Conservation (phyloP, 805 yeast species). For the Barnettozyma wickerhamii region DNA sequence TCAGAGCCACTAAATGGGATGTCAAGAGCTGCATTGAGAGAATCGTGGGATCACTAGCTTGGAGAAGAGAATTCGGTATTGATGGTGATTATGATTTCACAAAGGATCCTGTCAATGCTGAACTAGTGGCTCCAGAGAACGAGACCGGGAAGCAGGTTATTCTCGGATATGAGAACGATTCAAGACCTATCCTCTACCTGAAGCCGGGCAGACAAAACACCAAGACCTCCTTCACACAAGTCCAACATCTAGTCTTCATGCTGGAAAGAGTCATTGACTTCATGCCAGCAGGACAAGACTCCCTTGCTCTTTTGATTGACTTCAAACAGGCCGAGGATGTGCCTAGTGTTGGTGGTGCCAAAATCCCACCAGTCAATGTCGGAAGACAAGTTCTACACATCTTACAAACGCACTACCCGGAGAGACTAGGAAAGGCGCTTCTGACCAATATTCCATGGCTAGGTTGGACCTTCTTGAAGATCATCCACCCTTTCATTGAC, state of each 20-base stretch:
- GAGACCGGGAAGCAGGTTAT: slow-evolving; percentile 91
- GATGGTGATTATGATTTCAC: slow-evolving; percentile 31
- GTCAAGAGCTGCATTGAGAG: slow-evolving; percentile 66
- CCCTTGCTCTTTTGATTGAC: slow-evolving; percentile 86
- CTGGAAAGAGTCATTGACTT: slow-evolving; percentile 87
- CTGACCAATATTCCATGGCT: slow-evolving; percentile 91
- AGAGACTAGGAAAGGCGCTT: slow-evolving; percentile 88
- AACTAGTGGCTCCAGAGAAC: slow-evolving; percentile 59
- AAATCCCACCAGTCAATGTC: slow-evolving; percentile 81
- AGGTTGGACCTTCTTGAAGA: slow-evolving; percentile 87
- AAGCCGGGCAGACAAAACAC: slow-evolving; percentile 97
- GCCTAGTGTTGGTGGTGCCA: slow-evolving; percentile 46
- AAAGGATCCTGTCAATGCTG: slow-evolving; percentile 52
- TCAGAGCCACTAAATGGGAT: slow-evolving; percentile 93
- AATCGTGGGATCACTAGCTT: slow-evolving; percentile 70
- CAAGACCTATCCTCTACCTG: slow-evolving; percentile 88
- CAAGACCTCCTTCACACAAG: slow-evolving; percentile 82
- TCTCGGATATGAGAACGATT: slow-evolving; percentile 84
- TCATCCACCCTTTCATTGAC: slow-evolving; percentile 94
- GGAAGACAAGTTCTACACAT: slow-evolving; percentile 92
- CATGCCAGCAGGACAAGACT: slow-evolving; percentile 97
- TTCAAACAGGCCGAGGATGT: slow-evolving; percentile 67
- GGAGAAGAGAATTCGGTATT: slow-evolving; percentile 94
- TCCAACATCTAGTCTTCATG: slow-evolving; percentile 92
- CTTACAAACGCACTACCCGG: slow-evolving; percentile 96